These are phyloP conservation scores for Penicillium sp. DNA, from an alignment of 2,329 filamentous ascomycete genomes.

Conservation along the genomic window DNA sequence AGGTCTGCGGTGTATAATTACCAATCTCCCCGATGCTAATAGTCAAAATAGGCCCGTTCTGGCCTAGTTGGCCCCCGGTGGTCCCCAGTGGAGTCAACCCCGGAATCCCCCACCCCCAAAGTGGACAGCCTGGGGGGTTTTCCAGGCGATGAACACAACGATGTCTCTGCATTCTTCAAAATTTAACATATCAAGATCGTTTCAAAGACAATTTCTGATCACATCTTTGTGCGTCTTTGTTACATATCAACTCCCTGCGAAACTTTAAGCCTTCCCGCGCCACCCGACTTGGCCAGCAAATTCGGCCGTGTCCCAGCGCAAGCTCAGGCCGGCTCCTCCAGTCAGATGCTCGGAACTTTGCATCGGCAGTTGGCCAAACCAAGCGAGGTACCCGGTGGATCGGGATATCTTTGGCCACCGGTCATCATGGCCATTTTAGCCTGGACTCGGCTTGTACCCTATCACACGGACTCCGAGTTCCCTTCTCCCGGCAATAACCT, in stretches of 20 bases:
- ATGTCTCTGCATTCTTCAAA: background rate
- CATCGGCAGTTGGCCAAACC: constrained; percentile 11
- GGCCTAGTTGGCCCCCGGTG: background rate
- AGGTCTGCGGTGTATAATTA: background rate
- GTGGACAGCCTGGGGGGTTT: constrained; percentile 4
- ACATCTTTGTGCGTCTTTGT: background rate
- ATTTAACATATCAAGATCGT: background rate
- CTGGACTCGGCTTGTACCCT: background rate
- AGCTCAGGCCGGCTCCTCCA: background rate
- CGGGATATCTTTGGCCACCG: background rate
- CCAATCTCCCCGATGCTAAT: background rate
- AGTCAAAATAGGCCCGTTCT: background rate
- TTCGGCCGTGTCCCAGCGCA: background rate
- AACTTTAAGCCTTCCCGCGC: background rate
- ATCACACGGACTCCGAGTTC: background rate
- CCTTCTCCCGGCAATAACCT: constrained; percentile 5
- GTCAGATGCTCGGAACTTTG: background rate
- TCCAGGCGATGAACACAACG: background rate
- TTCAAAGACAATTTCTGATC: background rate
- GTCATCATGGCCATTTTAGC: background rate
- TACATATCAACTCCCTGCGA: background rate
- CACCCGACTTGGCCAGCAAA: constrained; percentile 6
- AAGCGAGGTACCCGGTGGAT: constrained; percentile 11
- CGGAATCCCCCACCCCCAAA: constrained; percentile 3
- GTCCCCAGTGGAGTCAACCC: constrained; percentile 4